Conservation (phyloP, 140 eudicot species). For the Bidens hawaiensis region DNA sequence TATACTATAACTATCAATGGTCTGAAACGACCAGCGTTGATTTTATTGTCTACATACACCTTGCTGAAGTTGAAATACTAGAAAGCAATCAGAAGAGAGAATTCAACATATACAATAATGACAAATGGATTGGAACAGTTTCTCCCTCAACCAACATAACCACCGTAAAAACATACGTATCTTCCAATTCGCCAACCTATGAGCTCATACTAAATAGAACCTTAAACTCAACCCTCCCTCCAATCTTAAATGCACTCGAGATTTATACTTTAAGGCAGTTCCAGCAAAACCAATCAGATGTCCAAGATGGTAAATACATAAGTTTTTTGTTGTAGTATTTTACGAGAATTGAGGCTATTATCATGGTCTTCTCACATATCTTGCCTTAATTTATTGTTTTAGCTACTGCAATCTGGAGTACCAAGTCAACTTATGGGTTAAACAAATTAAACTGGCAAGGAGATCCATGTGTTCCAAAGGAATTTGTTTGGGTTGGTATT, state of each 20-base stretch:
- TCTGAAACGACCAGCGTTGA: neutral
- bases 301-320: constrained; percentile 21
- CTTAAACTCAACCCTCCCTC: constrained; percentile 31
- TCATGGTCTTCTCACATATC: neutral
- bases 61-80: constrained; percentile 30
- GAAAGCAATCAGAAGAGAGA: constrained; percentile 13
- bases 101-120: constrained; percentile 24
- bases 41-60: constrained; percentile 13
- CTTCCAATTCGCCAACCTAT: neutral
- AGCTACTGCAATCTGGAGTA: constrained; percentile 28
- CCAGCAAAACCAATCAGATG: constrained; percentile 10
- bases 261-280: constrained; percentile 13
- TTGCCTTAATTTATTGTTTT: neutral
- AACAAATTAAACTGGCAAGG: constrained; percentile 49
- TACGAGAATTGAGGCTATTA: neutral
- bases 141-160: neutral
- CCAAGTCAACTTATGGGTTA: constrained; percentile 29
- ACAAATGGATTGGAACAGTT: neutral
- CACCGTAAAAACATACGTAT: neutral
- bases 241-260: constrained; percentile 30
- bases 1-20: neutral
- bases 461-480: constrained; percentile 50
- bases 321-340: neutral
- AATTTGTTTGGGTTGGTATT: constrained; percentile 45
- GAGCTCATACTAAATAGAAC: constrained; percentile 8